phyloP scores from a whole-genome alignment of 2,329 filamentous ascomycete genomes.

The Hypoxylon sp. region DNA sequence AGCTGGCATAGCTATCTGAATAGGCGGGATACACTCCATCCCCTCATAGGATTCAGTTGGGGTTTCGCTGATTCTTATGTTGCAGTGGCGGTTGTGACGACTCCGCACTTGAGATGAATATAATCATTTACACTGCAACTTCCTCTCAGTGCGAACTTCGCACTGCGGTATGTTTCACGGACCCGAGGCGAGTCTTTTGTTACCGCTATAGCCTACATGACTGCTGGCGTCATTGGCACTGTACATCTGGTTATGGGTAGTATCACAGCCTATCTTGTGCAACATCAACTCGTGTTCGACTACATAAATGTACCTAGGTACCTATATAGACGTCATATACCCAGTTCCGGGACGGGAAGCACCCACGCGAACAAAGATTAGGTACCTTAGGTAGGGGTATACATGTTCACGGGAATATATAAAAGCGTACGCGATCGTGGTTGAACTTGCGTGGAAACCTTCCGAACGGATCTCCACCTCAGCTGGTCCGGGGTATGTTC shows the following conservation, averaged over 20 bases:
- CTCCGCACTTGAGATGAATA: constrained; percentile 1
- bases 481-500: background rate
- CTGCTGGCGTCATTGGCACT: background rate
- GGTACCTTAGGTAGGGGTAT: too few relatives aligned
- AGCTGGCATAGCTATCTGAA: background rate
- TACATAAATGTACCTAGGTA: background rate
- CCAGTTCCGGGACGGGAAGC: too few relatives aligned
- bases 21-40: constrained; percentile 7
- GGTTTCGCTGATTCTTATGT: constrained; percentile 1
- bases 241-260: background rate
- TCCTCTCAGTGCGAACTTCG: background rate
- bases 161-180: background rate
- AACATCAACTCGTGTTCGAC: background rate
- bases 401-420: constrained; percentile 2
- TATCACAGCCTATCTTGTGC: background rate
- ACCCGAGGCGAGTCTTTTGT: background rate
- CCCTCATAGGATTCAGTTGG: background rate
- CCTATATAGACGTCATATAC: background rate
- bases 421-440: background rate
- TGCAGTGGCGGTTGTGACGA: background rate
- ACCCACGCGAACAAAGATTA: too few relatives aligned
- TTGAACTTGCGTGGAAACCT: background rate
- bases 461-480: background rate
- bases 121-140: background rate
- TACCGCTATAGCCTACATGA: background rate